Evolutionary conservation across 352 stramenopile genomes (phyloP).

Genomic region (Pythium rhizo-oryzae): DNA sequence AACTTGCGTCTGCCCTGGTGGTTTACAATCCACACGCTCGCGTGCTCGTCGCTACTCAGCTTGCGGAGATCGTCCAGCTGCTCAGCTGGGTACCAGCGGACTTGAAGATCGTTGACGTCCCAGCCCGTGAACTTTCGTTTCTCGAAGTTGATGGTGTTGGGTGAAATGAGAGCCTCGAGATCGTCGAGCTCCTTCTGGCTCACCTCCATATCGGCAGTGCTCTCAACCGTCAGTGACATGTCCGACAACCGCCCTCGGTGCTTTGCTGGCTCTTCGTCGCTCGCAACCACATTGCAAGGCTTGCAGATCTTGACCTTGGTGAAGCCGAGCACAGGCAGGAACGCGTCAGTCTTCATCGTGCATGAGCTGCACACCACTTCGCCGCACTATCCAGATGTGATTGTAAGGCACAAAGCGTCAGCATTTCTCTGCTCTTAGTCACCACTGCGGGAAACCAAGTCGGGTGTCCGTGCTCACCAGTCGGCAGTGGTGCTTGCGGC

Average conservation of each 20-base stretch:
- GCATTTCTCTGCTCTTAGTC: not conserved
- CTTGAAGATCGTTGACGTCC: constrained; percentile 9
- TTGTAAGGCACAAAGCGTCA: not conserved
- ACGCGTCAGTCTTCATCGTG: constrained; percentile 20
- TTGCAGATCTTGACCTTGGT: constrained; percentile 25
- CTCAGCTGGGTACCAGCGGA: constrained; percentile 12
- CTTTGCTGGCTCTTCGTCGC: not conserved
- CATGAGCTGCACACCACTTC: constrained; percentile 25
- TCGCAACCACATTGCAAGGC: constrained; percentile 11
- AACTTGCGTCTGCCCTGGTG: constrained; percentile 4
- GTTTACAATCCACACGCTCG: constrained; percentile 20
- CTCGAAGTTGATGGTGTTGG: constrained; percentile 3
- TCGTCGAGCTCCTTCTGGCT: constrained; percentile 25
- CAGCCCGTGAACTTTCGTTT: constrained; percentile 6
- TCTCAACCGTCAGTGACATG: constrained; percentile 11
- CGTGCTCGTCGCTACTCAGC: constrained; percentile 10
- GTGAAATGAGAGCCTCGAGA: constrained; percentile 26
- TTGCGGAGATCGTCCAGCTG: constrained; percentile 10
- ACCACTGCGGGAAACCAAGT: not conserved
- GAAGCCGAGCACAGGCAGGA: constrained; percentile 15
- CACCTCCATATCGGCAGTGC: constrained; percentile 12
- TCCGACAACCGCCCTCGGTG: not conserved
- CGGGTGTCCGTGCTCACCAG: constrained; percentile 14
- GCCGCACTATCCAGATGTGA: constrained; percentile 11
- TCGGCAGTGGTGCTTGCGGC: constrained; percentile 26